A percentile compares a stretch with the other conserved stretches of the same genome.
phyloP scores from a whole-genome alignment of 2,329 filamentous ascomycete species.

The Trichoderma asperellum region DNA sequence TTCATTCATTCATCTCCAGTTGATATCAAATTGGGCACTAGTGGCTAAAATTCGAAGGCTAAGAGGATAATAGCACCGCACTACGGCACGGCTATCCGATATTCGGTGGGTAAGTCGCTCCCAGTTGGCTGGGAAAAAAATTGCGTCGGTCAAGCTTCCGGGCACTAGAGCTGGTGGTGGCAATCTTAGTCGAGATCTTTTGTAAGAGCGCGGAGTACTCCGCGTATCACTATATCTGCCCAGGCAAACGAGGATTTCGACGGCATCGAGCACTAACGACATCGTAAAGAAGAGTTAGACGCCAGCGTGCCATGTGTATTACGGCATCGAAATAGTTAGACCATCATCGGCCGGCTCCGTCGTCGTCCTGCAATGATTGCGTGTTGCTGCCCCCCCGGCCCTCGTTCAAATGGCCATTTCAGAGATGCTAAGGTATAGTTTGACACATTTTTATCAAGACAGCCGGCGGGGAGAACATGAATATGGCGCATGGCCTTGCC shows the following conservation, averaged over 20 bases:
- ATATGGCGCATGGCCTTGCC: neutral
- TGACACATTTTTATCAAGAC: neutral
- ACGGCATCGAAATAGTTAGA: neutral
- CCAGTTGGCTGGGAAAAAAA: constrained; percentile 2
- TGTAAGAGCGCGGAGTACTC: constrained; percentile 4
- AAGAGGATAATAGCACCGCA: constrained; percentile 1
- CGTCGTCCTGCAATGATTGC: neutral
- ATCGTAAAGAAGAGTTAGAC: neutral
- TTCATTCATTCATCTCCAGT: neutral
- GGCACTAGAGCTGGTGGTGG: constrained; percentile 19
- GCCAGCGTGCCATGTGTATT: neutral
- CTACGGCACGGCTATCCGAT: constrained; percentile 26
- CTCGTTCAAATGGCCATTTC: neutral
- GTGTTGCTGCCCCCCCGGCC: too few relatives aligned
- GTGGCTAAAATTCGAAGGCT: constrained; percentile 2
- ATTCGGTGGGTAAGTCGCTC: constrained; percentile 3
- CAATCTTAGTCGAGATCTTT: constrained; percentile 17
- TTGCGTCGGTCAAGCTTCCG: constrained; percentile 20
- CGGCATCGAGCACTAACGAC: neutral
- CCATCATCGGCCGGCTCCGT: neutral
- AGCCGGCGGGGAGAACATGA: too few relatives aligned
- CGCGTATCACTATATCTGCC: constrained; percentile 1
- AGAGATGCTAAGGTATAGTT: neutral
- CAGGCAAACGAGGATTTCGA: neutral
- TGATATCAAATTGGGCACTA: neutral